Percentiles rank a stretch among this genome's conserved stretches.
Conservation (phyloP, 345 rosid species). For the Gossypium anomalum region DNA sequence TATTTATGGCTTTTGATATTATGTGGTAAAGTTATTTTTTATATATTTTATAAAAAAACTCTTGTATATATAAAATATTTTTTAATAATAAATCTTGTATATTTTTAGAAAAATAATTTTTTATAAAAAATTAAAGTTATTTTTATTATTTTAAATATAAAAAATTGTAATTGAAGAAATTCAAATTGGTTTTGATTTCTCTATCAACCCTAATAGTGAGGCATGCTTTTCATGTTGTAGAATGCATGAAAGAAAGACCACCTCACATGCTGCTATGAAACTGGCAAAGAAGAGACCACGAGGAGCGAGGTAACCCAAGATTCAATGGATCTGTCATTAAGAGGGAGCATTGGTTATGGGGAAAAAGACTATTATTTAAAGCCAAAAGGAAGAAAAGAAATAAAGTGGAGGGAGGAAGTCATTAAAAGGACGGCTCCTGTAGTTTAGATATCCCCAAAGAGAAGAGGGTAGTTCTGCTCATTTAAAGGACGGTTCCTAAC, state of each 20-base stretch:
- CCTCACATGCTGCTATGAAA: neutral
- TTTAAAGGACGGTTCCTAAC: conserved; percentile 29
- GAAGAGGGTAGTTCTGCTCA: neutral
- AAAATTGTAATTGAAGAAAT: too few species aligned
- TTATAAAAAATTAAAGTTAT: too few species aligned
- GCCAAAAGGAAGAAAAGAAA: neutral
- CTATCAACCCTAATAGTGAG: neutral
- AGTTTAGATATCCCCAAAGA: neutral
- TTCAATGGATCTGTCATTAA: neutral
- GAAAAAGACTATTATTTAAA: neutral
- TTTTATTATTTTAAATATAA: too few species aligned
- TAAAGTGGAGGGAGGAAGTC: neutral
- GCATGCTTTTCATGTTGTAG: neutral
- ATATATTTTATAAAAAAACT: too few species aligned
- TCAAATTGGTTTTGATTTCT: too few species aligned
- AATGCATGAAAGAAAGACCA: neutral
- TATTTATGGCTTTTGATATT: too few species aligned
- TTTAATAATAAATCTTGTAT: too few species aligned
- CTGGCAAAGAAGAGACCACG: neutral
- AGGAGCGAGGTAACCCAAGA: neutral
- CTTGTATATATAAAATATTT: too few species aligned
- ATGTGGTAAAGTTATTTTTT: too few species aligned
- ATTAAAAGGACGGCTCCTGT: too few species aligned
- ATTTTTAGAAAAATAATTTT: too few species aligned
- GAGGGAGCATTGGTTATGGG: neutral